phyloP scores from a whole-genome alignment of 2,329 filamentous ascomycete species.

The Bretziella fagacearum region DNA sequence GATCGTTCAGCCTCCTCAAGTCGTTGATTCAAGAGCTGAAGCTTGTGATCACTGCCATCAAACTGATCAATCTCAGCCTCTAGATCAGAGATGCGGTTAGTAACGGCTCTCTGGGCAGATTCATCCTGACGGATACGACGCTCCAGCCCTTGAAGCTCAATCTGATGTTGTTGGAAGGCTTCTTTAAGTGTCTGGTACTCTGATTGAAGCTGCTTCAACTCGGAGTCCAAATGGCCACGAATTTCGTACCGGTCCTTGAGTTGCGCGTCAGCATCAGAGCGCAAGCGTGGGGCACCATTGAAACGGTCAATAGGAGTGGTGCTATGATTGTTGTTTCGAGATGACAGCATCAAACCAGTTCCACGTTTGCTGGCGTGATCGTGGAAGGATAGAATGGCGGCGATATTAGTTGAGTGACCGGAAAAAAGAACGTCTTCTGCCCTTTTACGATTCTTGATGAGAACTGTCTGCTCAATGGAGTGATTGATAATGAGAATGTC shows the following conservation, averaged over 20 bases:
- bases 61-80: slow-evolving; percentile 46
- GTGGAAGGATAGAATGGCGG: slow-evolving; percentile 51
- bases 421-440: slow-evolving; percentile 55
- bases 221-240: slow-evolving; percentile 35
- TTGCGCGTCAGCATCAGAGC: slow-evolving; percentile 54
- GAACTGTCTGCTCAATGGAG: slow-evolving; percentile 65
- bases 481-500: slow-evolving; percentile 73
- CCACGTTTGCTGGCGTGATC: slow-evolving; percentile 31
- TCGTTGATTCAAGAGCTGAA: slow-evolving; percentile 40
- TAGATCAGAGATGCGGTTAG: slow-evolving; percentile 27
- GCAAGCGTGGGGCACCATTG: slow-evolving; percentile 51
- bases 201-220: slow-evolving; percentile 35
- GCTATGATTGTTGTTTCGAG: slow-evolving; percentile 59
- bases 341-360: slow-evolving; percentile 33
- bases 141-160: slow-evolving; percentile 26
- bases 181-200: slow-evolving; percentile 30
- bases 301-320: slow-evolving; percentile 31
- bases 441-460: slow-evolving; percentile 51
- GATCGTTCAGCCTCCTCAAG: slow-evolving; percentile 35
- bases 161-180: slow-evolving; percentile 31
- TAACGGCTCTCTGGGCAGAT: slow-evolving; percentile 21
- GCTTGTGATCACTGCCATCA: slow-evolving; percentile 49
- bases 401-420: slow-evolving; percentile 49
- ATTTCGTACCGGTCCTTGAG: slow-evolving; percentile 35
- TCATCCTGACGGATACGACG: slow-evolving; percentile 1